Evolutionary conservation across 495 filamentous ascomycete species (phyloP).

Genomic region (Schizothecium vesticola): DNA sequence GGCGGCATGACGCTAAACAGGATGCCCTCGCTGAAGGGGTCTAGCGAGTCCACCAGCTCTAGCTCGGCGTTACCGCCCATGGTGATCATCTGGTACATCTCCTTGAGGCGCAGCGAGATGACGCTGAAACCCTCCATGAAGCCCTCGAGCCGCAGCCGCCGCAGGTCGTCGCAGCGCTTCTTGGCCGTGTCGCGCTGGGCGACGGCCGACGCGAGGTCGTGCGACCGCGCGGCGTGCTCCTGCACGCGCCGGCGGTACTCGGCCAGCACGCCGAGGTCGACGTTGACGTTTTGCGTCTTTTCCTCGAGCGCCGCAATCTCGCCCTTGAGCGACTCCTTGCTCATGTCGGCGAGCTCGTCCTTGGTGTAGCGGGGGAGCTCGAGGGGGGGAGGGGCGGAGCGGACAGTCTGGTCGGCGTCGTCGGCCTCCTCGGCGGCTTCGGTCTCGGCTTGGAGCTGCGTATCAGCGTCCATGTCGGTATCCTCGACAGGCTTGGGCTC

Average conservation of each 20-base stretch:
- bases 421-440: constrained; percentile 21
- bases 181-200: constrained; percentile 76
- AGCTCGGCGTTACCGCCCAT: constrained; percentile 99
- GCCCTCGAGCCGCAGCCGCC: constrained; percentile 81
- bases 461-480: constrained; percentile 22
- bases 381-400: constrained; percentile 28
- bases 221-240: constrained; percentile 75
- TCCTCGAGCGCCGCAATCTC: constrained; percentile 89
- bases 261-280: constrained; percentile 84
- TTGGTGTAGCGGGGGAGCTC: constrained; percentile 76
- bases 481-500: constrained; percentile 17
- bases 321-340: constrained; percentile 77
- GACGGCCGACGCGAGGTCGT: constrained; percentile 72
- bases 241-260: constrained; percentile 89
- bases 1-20: constrained; percentile 97
- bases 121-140: constrained; percentile 97
- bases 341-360: constrained; percentile 90
- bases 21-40: constrained; percentile 96
- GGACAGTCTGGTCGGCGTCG: constrained; percentile 22
- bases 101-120: constrained; percentile 93
- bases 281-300: constrained; percentile 80
- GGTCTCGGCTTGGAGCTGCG: constrained; percentile 22
- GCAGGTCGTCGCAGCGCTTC: constrained; percentile 82
- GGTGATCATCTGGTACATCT: constrained; percentile 99
- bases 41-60: constrained; percentile 89